phyloP scores from a whole-genome alignment of 495 filamentous ascomycete genomes.

The Geoglossum glabrum region DNA sequence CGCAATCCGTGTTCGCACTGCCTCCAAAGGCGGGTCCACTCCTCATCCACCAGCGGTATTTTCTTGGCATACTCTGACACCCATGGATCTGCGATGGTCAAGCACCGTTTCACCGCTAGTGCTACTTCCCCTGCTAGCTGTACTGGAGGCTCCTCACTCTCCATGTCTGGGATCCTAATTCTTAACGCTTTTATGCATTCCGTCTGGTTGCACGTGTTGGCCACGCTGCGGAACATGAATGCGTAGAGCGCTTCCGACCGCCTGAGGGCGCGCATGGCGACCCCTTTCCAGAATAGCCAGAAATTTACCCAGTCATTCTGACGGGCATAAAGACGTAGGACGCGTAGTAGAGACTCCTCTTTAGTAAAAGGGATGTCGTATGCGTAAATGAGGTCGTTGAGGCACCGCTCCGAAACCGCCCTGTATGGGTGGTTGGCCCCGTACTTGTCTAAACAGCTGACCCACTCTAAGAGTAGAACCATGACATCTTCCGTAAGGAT shows the following conservation, averaged over 20 bases:
- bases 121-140: constrained; percentile 21
- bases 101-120: constrained; percentile 26
- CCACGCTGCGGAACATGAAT: constrained; percentile 31
- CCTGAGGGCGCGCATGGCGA: constrained; percentile 26
- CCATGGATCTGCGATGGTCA: constrained; percentile 29
- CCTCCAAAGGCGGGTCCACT: constrained; percentile 9
- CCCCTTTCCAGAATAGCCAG: constrained; percentile 39
- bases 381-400: constrained; percentile 15
- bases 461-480: constrained; percentile 21
- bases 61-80: constrained; percentile 14
- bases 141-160: constrained; percentile 33
- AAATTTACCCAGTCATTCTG: constrained; percentile 31
- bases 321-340: constrained; percentile 24
- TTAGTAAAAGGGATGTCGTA: constrained; percentile 26
- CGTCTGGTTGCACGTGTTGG: constrained; percentile 23
- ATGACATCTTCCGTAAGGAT: constrained; percentile 25
- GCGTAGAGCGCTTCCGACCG: constrained; percentile 37
- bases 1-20: background rate
- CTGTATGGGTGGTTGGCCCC: background rate
- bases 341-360: constrained; percentile 24
- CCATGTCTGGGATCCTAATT: constrained; percentile 35
- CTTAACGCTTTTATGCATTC: constrained; percentile 29
- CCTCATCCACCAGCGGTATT: constrained; percentile 2
- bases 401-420: background rate
- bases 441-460: background rate